Base-by-base conservation (phyloP, 2,329 filamentous ascomycete species). In the Apiospora saccharicola region DNA sequence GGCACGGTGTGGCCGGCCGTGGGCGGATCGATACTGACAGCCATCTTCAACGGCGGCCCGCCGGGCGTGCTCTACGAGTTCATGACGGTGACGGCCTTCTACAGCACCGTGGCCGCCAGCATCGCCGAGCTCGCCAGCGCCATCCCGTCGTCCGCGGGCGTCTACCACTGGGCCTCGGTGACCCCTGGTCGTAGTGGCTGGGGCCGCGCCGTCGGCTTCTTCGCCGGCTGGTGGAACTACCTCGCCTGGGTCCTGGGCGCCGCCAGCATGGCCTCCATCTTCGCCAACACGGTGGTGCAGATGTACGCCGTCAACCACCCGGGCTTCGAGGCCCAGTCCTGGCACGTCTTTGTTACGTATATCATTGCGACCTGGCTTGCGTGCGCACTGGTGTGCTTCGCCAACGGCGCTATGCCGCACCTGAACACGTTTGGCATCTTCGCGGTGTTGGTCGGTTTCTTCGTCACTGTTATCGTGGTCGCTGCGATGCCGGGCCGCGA, bases 41-140 rank as follows among this genome's bases (percentile, higher is more conserved):
- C 88, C 30, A 85, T 91, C 73, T 86, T 84, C 77, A 91, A 92
- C 80, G 90, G 90, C 74, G 90, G 90, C 0, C 87, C 89, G 0
- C 87, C 90, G 0, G 89, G 89, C 19, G 87, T 90, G 0, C 81
- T 92, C 1, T 92, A 91, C 79, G 90, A 91, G 80, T 90, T 91
- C 76, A 78, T 86, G 71, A 78, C 78, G 46, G 83, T 85, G 0
- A 84, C 83, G 5, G 72, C 83, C 68, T 90, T 88, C 75, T 91
- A 91, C 81, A 89, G 87, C 83, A 80, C 88, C 69, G 84, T 91
- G 34, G 88, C 87, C 0, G 87, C 88, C 5, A 89, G 86, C 16
- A 85, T 91, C 72, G 89, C 89, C 64, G 90, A 91, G 79, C 82
- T 91, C 41, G 88, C 89, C 16, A 90, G 87, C 70, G 86, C 88